phyloP scores from a whole-genome alignment of 2,329 filamentous ascomycete genomes.

The Uncinocarpus reesii region DNA sequence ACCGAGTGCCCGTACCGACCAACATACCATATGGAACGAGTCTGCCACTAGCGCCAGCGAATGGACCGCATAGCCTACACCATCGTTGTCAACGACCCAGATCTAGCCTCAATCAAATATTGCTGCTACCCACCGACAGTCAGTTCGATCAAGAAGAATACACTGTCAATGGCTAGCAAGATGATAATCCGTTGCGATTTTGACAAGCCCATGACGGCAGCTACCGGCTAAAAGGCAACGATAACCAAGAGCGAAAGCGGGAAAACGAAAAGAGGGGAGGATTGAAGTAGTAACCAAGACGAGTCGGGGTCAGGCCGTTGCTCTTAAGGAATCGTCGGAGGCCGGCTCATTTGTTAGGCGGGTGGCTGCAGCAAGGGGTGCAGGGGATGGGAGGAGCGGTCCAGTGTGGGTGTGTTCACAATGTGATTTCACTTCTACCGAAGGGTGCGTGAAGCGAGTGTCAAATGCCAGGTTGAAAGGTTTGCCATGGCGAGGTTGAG shows the following conservation, averaged over 20 bases:
- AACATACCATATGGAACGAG: conserved; percentile 90
- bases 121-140: conserved; percentile 48
- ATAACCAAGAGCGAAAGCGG: background rate
- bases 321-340: too few species aligned
- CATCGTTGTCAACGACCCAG: conserved; percentile 7
- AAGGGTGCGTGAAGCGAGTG: too few species aligned
- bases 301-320: too few species aligned
- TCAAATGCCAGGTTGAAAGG: too few species aligned
- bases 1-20: background rate
- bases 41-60: conserved; percentile 91
- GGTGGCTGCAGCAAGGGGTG: too few species aligned
- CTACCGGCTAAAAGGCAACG: too few species aligned
- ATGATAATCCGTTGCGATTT: conserved; percentile 88
- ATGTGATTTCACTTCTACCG: too few species aligned
- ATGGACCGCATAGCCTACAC: conserved; percentile 63
- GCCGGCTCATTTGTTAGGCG: too few species aligned
- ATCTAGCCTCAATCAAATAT: background rate
- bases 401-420: too few species aligned
- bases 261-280: background rate
- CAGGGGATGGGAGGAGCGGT: too few species aligned
- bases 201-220: conserved; percentile 66
- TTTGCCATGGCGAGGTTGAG: too few species aligned
- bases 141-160: conserved; percentile 85
- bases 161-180: conserved; percentile 78
- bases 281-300: background rate